Evolutionary conservation across 1,284 basidiomycete species (phyloP), one percentile per base, ranked within the genome.

Genomic region (Thecaphora thlaspeos): DNA sequence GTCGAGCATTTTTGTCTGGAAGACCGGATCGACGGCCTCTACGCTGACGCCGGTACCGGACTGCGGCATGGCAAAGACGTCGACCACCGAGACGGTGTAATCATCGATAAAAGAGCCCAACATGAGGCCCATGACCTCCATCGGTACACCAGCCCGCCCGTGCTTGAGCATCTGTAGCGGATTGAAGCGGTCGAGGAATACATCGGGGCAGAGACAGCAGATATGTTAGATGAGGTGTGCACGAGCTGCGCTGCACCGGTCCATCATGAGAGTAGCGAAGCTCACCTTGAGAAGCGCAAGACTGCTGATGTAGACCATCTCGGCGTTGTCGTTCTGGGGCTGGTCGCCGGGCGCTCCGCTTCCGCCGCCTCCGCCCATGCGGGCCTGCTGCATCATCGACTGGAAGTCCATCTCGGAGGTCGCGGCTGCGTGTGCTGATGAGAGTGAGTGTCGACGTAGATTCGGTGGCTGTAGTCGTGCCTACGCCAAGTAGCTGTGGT

Each of bases 51-150:
- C 95, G 17, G 95, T 98, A 65, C 95, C 95, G 18, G 91, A 93
- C 77, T 99, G 95, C 32, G 95, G 95, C 95, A 99, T 99, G 41
- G 95, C 95, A 76, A 98, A 99, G 60, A 99, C 95, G 77, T 99
- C 95, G 76, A 97, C 89, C 49, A 96, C 93, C 78, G 94, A 81
- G 43, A 82, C 77, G 19, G 73, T 71, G 81, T 96, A 98, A 77
- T 98, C 95, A 81, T 99, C 95, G 43, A 98, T 90, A 70, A 98
- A 98, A 78, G 97, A 93, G 23, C 95, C 95, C 24, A 98, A 84
- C 90, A 98, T 94, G 53, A 98, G 85, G 68, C 95, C 95, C 95
- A 99, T 98, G 71, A 99, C 95, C 81, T 99, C 95, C 90, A 99
- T 95, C 12, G 95, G 95, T 34, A 98, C 95, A 69, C 95, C 95